Conservation (phyloP, 495 filamentous ascomycete genomes). For the Penicillium egyptiacum region DNA sequence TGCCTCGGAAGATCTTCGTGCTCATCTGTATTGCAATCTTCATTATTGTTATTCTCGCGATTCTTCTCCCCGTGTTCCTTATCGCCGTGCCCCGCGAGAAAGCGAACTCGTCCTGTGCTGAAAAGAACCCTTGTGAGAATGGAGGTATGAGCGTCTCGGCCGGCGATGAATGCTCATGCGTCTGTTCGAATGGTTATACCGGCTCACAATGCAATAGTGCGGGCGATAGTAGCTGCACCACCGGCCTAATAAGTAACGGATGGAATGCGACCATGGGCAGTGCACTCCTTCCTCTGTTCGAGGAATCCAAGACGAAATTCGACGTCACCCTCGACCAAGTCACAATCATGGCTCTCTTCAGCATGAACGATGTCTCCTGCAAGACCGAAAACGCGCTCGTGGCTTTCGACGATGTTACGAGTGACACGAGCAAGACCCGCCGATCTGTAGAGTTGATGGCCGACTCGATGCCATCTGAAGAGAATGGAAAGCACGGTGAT, state of each 20-base stretch:
- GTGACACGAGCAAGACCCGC: slow-evolving; percentile 27
- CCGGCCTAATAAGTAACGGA: slow-evolving; percentile 55
- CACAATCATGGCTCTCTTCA: slow-evolving; percentile 73
- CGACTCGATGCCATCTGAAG: slow-evolving; percentile 12
- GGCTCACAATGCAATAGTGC: slow-evolving; percentile 68
- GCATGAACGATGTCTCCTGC: slow-evolving; percentile 70
- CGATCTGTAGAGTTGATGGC: slow-evolving; percentile 20
- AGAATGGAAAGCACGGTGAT: neutral
- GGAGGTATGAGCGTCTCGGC: slow-evolving; percentile 73
- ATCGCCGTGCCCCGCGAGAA: slow-evolving; percentile 68
- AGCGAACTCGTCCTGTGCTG: slow-evolving; percentile 49
- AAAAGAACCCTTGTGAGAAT: slow-evolving; percentile 64
- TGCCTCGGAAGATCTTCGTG: slow-evolving; percentile 79
- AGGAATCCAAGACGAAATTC: slow-evolving; percentile 64
- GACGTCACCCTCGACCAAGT: slow-evolving; percentile 68
- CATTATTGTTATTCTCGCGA: slow-evolving; percentile 76
- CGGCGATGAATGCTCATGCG: slow-evolving; percentile 70
- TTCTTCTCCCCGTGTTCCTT: slow-evolving; percentile 83
- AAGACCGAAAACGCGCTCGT: slow-evolving; percentile 81
- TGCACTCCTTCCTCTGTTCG: slow-evolving; percentile 71
- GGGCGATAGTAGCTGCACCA: slow-evolving; percentile 69
- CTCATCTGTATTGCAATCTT: slow-evolving; percentile 66
- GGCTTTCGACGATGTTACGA: slow-evolving; percentile 62
- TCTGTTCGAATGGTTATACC: slow-evolving; percentile 83
- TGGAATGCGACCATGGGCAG: slow-evolving; percentile 76